Evolutionary conservation across 2,329 filamentous ascomycete species (phyloP), one percentile per base, ranked within the genome.

Genomic region (Metarhizium rileyi): DNA sequence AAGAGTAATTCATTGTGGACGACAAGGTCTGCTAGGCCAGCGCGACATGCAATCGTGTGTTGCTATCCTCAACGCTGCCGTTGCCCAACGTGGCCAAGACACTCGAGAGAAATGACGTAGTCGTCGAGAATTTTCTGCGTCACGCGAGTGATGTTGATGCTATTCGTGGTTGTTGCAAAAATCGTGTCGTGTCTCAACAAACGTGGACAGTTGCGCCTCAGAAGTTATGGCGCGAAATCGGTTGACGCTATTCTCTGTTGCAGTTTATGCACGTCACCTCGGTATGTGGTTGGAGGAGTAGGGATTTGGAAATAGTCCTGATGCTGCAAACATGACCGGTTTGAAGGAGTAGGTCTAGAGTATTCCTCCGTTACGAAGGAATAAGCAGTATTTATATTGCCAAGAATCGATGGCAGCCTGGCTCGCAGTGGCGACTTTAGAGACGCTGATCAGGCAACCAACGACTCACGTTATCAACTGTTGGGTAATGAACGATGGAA

Each of bases 231-330:
- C 27, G 35, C 40, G 66, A 64, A 70, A 66, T 71, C 70, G 72
- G 66, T 68, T 65, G 64, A 66, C 68, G 66, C 27, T 28, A 5
- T 28, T 10, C 10, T 5, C 10, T 28, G 27, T 5, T 28, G 27
- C 10, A 10, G 10, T 28, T 33, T 33, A 14, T 8, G 65, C 70
- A 69, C 66, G 75, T 80, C 77, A 80, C 76, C 77, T 77, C 72
- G 75, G 74, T 77, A 76, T 78, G 71, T 75, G 72, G 70, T 78
- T 74, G 75, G 74, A 74, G 64, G 74, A 73, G 72, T 72, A 74
- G 73, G 71, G 73, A 67, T 72, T 75, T 66, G 69, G 71, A 66
- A 67, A 69, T 62, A 69, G 69, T 73, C 68, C 73, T 74, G 70
- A 70, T 73, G 70, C 69, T 68, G 72, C 71, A 66, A 76, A 80